Base-by-base conservation (phyloP, 371 early-diverging fungal genomes). In the Apophysomyces variabilis region DNA sequence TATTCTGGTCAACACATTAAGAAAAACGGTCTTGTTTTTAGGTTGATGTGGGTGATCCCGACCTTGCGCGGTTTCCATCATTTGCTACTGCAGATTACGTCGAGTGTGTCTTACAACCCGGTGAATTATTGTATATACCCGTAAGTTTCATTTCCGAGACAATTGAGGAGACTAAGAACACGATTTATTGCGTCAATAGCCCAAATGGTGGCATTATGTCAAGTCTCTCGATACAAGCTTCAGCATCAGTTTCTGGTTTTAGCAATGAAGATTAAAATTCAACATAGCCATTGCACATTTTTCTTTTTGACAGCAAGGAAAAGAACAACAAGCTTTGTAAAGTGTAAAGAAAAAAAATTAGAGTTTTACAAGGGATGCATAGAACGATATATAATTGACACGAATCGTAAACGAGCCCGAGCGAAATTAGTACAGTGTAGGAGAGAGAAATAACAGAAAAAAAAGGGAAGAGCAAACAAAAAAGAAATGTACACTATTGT, bases 161-260 rank as follows among this genome's bases (percentile, higher is more conserved):
- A 5, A 35, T 36, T 21, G 37, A 44, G 32, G 32, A 26, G 32
- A 26, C 32, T 26, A 26, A 59, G 21, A 9, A 7, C 57, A 61
- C 60, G 37, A 35, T 64, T 11, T 16, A 45, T 26, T 21, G 38
- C 64, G 18, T 62, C 44, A 44, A 59, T 62, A 71, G 92, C 84
- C 90, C 57, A 80, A 83, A 35, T 95, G 93, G 91, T 97, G 97
- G 97, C 97, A 97, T 75, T 93, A 90, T 74, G 91, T 97, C 37
- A 86, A 90, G 56, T 91, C 95, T 4, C 75, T 95, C 37, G 86
- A 82, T 14, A 80, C 80, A 2, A 93, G 93, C 66, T 91, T 92
- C 60, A 93, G 93, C 65, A 89, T 95, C 6, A 94, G 94, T 73
- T 88, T 95, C 66, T 96, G 97, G 97, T 95, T 95, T 64, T 82